Conservation (phyloP, 768 basidiomycete species). For the Mycena pura region DNA sequence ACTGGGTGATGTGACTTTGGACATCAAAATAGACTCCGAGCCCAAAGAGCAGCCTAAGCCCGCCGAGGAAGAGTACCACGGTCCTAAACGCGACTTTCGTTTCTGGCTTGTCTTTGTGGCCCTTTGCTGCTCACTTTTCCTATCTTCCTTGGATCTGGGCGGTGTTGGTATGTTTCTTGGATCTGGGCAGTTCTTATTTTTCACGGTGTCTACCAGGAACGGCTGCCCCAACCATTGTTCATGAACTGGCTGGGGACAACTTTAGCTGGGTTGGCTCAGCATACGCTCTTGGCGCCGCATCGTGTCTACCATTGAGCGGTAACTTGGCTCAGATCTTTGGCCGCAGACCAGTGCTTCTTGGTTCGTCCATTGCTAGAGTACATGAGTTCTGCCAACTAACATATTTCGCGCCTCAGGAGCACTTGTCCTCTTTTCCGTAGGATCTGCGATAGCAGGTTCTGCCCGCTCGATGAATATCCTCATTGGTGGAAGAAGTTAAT, state of each 20-base stretch:
- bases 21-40: too few species aligned
- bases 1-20: too few species aligned
- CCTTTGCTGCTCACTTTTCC: slow-evolving; percentile 17
- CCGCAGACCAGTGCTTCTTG: slow-evolving; percentile 31
- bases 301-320: slow-evolving; percentile 41
- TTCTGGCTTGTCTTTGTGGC: slow-evolving; percentile 39
- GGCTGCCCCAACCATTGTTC: slow-evolving; percentile 14
- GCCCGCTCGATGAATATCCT: slow-evolving; percentile 1
- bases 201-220: slow-evolving; percentile 31
- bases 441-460: slow-evolving; percentile 39
- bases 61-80: too few species aligned
- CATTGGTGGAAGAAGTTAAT: slow-evolving; percentile 4
- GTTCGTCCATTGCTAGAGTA: too few species aligned
- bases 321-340: slow-evolving; percentile 41
- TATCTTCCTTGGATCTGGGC: slow-evolving; percentile 37
- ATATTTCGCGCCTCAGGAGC: too few species aligned
- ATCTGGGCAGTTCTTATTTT: neutral
- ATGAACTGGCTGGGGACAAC: slow-evolving; percentile 29
- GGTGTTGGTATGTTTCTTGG: slow-evolving; percentile 13
- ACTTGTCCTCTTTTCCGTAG: slow-evolving; percentile 43
- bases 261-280: slow-evolving; percentile 49
- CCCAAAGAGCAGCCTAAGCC: too few species aligned
- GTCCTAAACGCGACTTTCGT: too few species aligned
- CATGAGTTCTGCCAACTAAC: too few species aligned
- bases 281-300: slow-evolving; percentile 37